Evolutionary conservation across 2,329 filamentous ascomycete species (phyloP), one percentile per base, ranked within the genome.

Genomic region (Sclerotinia borealis): DNA sequence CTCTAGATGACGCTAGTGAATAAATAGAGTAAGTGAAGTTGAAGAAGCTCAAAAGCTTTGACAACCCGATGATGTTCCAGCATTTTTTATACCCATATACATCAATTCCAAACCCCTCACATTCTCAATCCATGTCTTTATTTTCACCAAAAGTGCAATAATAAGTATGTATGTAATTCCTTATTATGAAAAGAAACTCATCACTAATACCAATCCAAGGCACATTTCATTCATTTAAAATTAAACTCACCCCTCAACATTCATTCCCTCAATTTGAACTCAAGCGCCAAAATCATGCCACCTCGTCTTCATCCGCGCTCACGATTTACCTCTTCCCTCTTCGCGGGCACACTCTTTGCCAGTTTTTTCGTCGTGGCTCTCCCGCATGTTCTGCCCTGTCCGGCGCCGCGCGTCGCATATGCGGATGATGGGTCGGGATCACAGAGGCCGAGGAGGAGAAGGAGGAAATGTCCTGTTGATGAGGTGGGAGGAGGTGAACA

Each of bases 351-450:
- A 1, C 84, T 98, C 61, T 83, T 91, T 67, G 87, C 92, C 37
- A 95, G 90, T 70, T 96, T 99, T 76, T 84, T 96, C 67, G 93
- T 99, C 66, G 95, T 99, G 60, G 91, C 86, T 36, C 81, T 96
- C 50, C 95, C 95, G 27, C 95, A 99, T 76, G 75, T 96, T 36
- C 84, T 99, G 22, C 95, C 95, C 1, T 99, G 95, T 75, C 95
- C 95, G 1, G 91, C 92, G 51, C 91, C 91, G 2, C 84, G 90
- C 68, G 80, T 85, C 37, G 85, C 87, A 39, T 88, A 89, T 71
- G 89, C 91, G 70, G 93, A 96, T 67, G 70, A 72, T 64, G 71
- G 69, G 13, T 69, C 66, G 19, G 77, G 22, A n/a, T 58, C 45
- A 22, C 51, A 47, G 22, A 45, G 51, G 22, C 78, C 76, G 72